phyloP scores from a whole-genome alignment of 495 filamentous ascomycete species.

The Physcia stellaris region DNA sequence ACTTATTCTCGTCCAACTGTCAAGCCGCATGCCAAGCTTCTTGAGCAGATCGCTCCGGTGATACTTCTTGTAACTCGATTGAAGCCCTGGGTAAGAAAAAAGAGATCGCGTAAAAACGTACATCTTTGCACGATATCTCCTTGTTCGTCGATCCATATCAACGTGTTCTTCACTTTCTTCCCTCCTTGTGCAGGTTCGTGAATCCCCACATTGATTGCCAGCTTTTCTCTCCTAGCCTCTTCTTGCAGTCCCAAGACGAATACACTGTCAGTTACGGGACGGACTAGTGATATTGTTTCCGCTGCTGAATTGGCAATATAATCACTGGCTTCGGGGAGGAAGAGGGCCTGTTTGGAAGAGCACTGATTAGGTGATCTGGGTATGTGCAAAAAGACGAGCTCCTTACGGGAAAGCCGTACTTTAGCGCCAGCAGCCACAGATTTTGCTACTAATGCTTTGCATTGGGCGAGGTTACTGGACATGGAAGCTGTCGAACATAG shows the following conservation, averaged over 20 bases:
- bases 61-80: too few relatives aligned
- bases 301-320: constrained; percentile 59
- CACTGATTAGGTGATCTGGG: not conserved
- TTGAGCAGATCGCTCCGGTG: too few relatives aligned
- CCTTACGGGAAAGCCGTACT: constrained; percentile 29
- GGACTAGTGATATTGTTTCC: constrained; percentile 54
- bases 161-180: constrained; percentile 45
- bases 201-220: constrained; percentile 80
- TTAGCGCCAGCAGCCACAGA: constrained; percentile 64
- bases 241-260: constrained; percentile 63
- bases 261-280: constrained; percentile 36
- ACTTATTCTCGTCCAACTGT: too few relatives aligned
- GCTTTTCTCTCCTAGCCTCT: constrained; percentile 40
- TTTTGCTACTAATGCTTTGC: constrained; percentile 54
- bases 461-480: constrained; percentile 64
- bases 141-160: constrained; percentile 55
- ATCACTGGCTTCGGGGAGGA: constrained; percentile 85
- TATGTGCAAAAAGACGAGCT: not conserved
- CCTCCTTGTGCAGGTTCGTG: constrained; percentile 56
- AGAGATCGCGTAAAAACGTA: too few relatives aligned
- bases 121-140: constrained; percentile 44
- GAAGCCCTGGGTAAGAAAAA: too few relatives aligned
- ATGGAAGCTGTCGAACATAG: constrained; percentile 72
- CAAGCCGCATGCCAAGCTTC: too few relatives aligned
- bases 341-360: constrained; percentile 46